Base-by-base conservation (phyloP, 2,329 filamentous ascomycete genomes). In the Cadophora luteo-olivacea region DNA sequence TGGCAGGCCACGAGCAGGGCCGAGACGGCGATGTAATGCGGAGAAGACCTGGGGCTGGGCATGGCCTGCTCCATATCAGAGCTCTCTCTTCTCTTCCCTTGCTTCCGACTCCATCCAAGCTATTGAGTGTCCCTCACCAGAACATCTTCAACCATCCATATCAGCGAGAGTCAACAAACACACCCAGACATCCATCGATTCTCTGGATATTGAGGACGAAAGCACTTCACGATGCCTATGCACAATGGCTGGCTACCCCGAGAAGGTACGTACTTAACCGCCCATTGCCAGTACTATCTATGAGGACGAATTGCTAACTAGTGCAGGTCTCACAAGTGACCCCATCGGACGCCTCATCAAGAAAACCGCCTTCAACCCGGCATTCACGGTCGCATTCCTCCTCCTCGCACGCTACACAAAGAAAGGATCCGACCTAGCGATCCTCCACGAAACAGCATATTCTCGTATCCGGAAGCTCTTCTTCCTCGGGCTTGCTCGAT, bases 381-480 rank as follows among this genome's bases (percentile, higher is more conserved):
- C 83, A 49, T 80, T 92, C 24, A 84, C 91, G 0, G 79, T 93
- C 14, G 86, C 90, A 0, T 81, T 92, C 29, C 75, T 92, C 55
- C 83, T 92, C 4, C 81, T 89, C 25, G 85, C 87, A 9, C 84
- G 85, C 33, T 90, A 87, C 81, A 91, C 89, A n/a, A 82, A 85
- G 72, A 83, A 83, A 72, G 90, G 91, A 61, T 82, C 84, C 66
- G 80, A 86, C 63, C 76, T 91, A 22, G 79, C 82, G 11, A 82
- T 84, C 65, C 79, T 86, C 25, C 85, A 88, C 71, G 83, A 85
- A 19, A 80, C 76, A 1, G 81, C 84, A 9, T 83, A 86, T 69
- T 82, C 82, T 48, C 80, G 84, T 52, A 78, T 92, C 67, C 85
- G 84, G 74, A 78, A 80, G 4, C 80, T 89, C 32, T 81, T 89